Evolutionary conservation across 345 rosid genomes (phyloP), one percentile per base, ranked within the genome.

Genomic region (Euphorbia lathyris): DNA sequence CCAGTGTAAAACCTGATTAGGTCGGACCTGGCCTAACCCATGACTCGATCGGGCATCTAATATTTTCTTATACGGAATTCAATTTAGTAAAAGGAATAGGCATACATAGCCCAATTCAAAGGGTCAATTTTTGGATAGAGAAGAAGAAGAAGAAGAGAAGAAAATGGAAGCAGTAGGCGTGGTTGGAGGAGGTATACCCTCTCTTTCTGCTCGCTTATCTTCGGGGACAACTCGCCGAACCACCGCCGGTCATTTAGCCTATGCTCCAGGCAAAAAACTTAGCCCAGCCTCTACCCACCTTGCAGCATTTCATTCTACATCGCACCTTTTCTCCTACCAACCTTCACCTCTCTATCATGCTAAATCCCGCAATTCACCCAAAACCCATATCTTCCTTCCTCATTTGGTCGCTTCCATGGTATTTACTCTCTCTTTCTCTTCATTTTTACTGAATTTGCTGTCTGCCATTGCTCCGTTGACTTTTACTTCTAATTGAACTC

Each of bases 341-440:
- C 75, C 80, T 20, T 64, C 81, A 13, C 76, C 71, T 74, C 84
- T 69, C 68, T 71, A 62, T 66, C 20, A 1, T n/a, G 7, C 77
- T 66, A 75, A 69, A 68, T 22, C 70, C 56, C 83, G 85, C 64
- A 78, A 65, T 74, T 75, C 87, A 66, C 51, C 77, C 76, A 76
- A 80, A 13, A 58, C 84, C 4, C 88, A 86, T 62, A 85, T 88
- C 79, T 95, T 90, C 82, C 92, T 90, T 74, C 95, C 97, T 38
- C 93, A 80, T 76, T 78, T 88, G 79, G 93, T 95, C 69, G 97
- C 99, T 71, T 78, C 96, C 56, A 19, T 87, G 93, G 97, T 94
- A 75, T 55, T 29, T 58, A 43, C 70, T 56, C 14, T 29, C 42
- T 34, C 74, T 50, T 43, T 30, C 26, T 4, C 13, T 29, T 13